Percentiles rank a stretch among this genome's conserved stretches.
Conservation (phyloP, 2,329 filamentous ascomycete genomes). For the Pseudopithomyces maydicus region DNA sequence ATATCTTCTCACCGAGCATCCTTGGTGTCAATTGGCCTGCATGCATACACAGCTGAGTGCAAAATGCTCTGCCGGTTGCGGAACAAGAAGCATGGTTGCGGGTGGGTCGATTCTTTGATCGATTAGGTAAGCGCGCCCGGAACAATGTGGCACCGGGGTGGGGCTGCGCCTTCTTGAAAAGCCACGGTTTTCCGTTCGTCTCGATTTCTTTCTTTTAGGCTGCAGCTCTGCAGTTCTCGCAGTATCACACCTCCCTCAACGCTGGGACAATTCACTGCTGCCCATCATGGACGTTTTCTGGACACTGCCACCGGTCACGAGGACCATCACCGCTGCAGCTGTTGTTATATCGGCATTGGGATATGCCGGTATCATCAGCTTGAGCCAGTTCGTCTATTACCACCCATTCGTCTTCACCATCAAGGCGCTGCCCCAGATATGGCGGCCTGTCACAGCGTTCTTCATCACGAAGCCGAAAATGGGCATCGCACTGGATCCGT, state of each 20-base stretch:
- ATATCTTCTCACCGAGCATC: too few species aligned
- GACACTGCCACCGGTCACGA: slow-evolving; percentile 68
- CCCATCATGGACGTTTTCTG: slow-evolving; percentile 65
- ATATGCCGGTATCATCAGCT: slow-evolving; percentile 61
- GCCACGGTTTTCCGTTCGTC: background rate
- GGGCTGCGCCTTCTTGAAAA: background rate
- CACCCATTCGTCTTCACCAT: slow-evolving; percentile 60
- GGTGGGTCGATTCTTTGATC: background rate
- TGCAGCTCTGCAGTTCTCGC: slow-evolving; percentile 39
- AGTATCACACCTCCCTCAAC: slow-evolving; percentile 23
- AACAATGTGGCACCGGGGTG: background rate
- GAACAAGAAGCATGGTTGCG: background rate
- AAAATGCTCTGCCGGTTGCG: too few species aligned
- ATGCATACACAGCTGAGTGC: background rate
- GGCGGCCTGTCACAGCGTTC: slow-evolving; percentile 64
- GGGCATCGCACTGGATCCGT: slow-evolving; percentile 72
- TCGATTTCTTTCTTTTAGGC: slow-evolving; percentile 33
- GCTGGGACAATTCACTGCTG: slow-evolving; percentile 20
- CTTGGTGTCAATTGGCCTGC: too few species aligned
- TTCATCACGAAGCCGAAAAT: slow-evolving; percentile 61
- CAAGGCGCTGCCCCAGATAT: slow-evolving; percentile 59
- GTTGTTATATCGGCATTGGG: slow-evolving; percentile 67
- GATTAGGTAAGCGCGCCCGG: background rate
- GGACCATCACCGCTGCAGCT: slow-evolving; percentile 70
- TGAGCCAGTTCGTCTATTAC: slow-evolving; percentile 61